Conservation (phyloP, 2,329 filamentous ascomycete genomes). For the Aureobasidium sp. region DNA sequence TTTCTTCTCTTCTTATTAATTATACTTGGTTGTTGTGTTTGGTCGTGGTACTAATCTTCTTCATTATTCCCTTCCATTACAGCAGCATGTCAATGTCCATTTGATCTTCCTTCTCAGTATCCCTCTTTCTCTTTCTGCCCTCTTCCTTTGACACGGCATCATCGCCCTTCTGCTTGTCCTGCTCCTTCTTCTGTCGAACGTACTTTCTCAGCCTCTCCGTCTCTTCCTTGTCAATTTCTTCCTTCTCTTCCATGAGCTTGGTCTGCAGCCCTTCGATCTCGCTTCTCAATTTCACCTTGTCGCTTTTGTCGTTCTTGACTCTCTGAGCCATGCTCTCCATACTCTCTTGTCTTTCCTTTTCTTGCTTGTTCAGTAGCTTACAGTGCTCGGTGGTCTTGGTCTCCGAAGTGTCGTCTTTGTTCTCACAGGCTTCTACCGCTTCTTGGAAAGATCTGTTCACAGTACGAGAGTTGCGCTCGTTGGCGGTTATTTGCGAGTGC, state of each 20-base stretch:
- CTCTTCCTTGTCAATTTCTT: background rate
- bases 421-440: background rate
- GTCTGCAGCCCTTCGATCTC: background rate
- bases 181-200: background rate
- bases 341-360: background rate
- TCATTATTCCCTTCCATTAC: background rate
- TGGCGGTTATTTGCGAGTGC: background rate
- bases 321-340: background rate
- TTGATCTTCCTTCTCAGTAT: background rate
- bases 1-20: background rate
- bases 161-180: background rate
- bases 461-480: background rate
- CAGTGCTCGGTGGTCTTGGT: background rate
- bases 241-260: no score
- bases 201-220: background rate
- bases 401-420: background rate
- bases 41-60: background rate
- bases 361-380: background rate
- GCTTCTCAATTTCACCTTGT: background rate
- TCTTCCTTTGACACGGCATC: background rate
- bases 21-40: no score
- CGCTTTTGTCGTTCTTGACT: background rate
- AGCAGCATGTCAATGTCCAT: background rate
- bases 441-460: background rate
- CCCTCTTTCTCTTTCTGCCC: conserved; percentile 2